phyloP scores from a whole-genome alignment of 2,329 filamentous ascomycete species.

The Aureobasidium mangrovei region DNA sequence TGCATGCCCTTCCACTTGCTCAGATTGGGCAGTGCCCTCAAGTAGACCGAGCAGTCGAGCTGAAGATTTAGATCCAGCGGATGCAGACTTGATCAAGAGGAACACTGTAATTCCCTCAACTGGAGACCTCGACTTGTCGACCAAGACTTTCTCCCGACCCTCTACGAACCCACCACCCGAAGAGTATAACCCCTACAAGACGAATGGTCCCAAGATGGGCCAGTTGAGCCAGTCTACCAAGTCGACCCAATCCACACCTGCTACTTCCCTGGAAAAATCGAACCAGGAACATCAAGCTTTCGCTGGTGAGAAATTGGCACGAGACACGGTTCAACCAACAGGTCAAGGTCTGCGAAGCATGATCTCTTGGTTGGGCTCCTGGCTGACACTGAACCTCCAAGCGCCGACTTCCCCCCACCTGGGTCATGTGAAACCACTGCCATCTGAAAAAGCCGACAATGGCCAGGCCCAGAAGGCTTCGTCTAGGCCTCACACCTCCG shows the following conservation, averaged over 20 bases:
- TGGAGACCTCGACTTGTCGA: background rate
- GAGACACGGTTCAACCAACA: background rate
- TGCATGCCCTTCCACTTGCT: background rate
- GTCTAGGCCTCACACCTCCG: too few species aligned
- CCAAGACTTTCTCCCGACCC: background rate
- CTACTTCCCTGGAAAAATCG: background rate
- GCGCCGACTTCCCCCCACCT: background rate
- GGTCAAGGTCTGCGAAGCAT: background rate
- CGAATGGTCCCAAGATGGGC: background rate
- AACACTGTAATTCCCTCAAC: background rate
- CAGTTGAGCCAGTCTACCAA: background rate
- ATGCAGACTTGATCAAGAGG: background rate
- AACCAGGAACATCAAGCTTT: slow-evolving; percentile 5
- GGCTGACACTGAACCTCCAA: slow-evolving; percentile 7
- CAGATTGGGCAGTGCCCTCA: background rate
- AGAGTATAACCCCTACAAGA: background rate
- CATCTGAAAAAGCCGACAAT: too few species aligned
- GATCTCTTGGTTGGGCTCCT: background rate
- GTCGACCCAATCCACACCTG: background rate
- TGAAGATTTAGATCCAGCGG: background rate
- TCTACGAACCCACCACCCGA: background rate
- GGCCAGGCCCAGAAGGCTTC: too few species aligned
- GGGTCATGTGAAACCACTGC: too few species aligned
- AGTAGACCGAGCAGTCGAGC: slow-evolving; percentile 7
- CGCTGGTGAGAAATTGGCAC: background rate